Evolutionary conservation across 805 yeast genomes (phyloP), one percentile per base, ranked within the genome.

Genomic region (Kluyveromyces nonfermentans): DNA sequence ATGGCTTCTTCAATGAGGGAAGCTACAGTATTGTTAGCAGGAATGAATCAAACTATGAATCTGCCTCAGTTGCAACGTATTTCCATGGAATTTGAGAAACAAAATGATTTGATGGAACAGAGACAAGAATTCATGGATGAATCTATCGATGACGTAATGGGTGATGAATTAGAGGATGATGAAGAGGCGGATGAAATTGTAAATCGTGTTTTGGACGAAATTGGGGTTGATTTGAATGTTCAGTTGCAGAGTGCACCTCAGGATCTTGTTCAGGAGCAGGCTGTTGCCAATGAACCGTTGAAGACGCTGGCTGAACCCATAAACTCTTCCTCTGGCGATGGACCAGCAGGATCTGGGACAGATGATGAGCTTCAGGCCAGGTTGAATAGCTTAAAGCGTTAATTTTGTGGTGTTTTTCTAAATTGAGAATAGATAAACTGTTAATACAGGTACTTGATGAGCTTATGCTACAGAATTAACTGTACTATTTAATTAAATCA

Each of bases 111-210:
- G 54, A 93, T 93, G 97, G 97, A 90, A 63, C 98, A 93, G 67
- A 82, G 95, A 57, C 97, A 94, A 64, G 99, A 94, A 62, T 86
- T 94, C 78, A 93, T 93, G 84, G 98, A 93, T 60, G 98, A 93
- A 60, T 94, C 96, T 16, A 82, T 93, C 55, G 99, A 93, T 60
- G 96, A 90, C 62, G 85, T 93, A 16, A 87, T 93, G 93, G 95
- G 83, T 43, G 87, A 82, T 56, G 97, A 86, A 55, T 78, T 85
- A 46, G 84, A 80, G 51, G 94, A 85, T 48, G 95, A 84, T 50
- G 93, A 83, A 51, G 95, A 89, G 62, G 82, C 84, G 3, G 96
- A 89, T 57, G 96, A 88, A 56, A 83, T 89, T 41, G 93, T 94
- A 40, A 78, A 81, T 57, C 86, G 82, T 63, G 97, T 94, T 0